These are phyloP conservation scores for Fraxinus platypoda DNA, from an alignment of 305 asterid genomes.

Conservation along the genomic window DNA sequence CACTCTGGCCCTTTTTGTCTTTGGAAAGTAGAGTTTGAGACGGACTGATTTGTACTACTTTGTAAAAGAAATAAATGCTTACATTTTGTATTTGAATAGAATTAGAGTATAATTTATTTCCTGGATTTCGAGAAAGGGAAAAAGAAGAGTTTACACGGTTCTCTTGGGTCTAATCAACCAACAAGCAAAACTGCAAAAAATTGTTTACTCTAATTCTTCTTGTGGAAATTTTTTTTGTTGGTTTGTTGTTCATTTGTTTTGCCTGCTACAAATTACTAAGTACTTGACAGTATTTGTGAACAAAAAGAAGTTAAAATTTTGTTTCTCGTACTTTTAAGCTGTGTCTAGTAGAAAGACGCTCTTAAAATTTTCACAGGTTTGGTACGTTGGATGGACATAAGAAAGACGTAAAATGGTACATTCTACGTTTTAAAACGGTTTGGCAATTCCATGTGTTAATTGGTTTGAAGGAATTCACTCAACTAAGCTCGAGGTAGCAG, in stretches of 20 bases:
- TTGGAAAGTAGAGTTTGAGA: not conserved
- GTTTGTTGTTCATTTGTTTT: not conserved
- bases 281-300: too few relatives aligned
- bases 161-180: not conserved
- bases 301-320: too few relatives aligned
- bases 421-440: not conserved
- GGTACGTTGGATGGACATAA: not conserved
- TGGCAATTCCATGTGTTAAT: not conserved
- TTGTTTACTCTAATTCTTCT: not conserved
- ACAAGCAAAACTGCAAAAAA: not conserved
- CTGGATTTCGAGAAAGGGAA: not conserved
- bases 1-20: not conserved
- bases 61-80: not conserved
- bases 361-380: not conserved
- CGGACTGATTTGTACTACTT: not conserved
- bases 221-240: not conserved
- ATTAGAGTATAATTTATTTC: not conserved
- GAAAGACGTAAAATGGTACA: not conserved
- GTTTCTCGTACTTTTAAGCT: not conserved
- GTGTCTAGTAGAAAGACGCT: not conserved
- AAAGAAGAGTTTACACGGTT: not conserved
- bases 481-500: not conserved
- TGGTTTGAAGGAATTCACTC: too few relatives aligned
- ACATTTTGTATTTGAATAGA: not conserved
- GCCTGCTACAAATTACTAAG: not conserved